phyloP scores from a whole-genome alignment of 805 yeast species.

The Citeromyces nyonsensis region DNA sequence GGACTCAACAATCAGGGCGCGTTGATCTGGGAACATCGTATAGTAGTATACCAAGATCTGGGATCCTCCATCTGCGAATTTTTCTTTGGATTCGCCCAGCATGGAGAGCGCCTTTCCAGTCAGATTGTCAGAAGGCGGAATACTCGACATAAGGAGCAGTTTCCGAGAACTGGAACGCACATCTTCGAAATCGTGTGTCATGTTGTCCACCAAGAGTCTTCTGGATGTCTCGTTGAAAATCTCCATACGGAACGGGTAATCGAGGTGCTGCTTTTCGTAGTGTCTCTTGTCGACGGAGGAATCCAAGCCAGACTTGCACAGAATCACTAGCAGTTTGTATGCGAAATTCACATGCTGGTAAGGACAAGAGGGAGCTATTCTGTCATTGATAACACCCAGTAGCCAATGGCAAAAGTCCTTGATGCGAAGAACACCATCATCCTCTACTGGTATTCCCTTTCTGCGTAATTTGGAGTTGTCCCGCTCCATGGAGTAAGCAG shows the following conservation, averaged over 20 bases:
- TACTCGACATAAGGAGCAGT: constrained; percentile 28
- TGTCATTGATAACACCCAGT: constrained; percentile 16
- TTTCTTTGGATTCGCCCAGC: constrained; percentile 28
- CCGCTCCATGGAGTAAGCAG: constrained; percentile 41
- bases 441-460: constrained; percentile 18
- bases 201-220: constrained; percentile 39
- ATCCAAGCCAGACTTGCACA: constrained; percentile 46
- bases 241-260: constrained; percentile 29
- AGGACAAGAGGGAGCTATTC: constrained; percentile 39
- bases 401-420: constrained; percentile 25
- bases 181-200: constrained; percentile 66
- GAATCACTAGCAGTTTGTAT: constrained; percentile 24
- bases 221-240: constrained; percentile 22
- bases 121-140: constrained; percentile 11
- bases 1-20: constrained; percentile 10
- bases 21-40: constrained; percentile 13
- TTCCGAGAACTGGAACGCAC: constrained; percentile 37
- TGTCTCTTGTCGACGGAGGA: constrained; percentile 17
- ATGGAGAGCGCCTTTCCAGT: constrained; percentile 9
- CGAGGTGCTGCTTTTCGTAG: constrained; percentile 27
- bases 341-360: constrained; percentile 37
- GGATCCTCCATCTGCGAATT: constrained; percentile 73
- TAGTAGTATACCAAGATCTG: constrained; percentile 39
- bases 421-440: constrained; percentile 10
- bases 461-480: constrained; percentile 26